Conservation (phyloP, 2,329 filamentous ascomycete species). For the Neopestalotiopsis rosae region DNA sequence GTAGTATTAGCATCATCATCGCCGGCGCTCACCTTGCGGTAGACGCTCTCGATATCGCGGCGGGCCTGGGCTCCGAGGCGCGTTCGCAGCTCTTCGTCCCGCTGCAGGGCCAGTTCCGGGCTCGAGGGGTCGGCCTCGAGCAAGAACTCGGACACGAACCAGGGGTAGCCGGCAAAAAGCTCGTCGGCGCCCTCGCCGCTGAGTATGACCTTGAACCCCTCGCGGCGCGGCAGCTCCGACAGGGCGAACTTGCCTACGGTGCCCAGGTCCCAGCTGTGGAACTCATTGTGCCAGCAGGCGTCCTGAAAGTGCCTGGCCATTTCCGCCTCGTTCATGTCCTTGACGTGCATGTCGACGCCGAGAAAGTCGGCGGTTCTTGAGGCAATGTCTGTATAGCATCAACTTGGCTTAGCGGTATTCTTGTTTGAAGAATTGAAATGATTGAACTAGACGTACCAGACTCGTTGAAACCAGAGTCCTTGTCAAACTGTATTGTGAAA, state of each 20-base stretch:
- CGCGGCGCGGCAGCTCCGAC: conserved; percentile 44
- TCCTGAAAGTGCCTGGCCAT: conserved; percentile 53
- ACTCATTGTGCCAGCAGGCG: conserved; percentile 47
- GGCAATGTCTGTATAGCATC: conserved; percentile 20
- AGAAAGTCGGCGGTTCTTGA: conserved; percentile 50
- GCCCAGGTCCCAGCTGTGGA: conserved; percentile 48
- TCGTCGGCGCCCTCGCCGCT: conserved; percentile 27
- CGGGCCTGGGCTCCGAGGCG: conserved; percentile 7
- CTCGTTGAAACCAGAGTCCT: conserved; percentile 55
- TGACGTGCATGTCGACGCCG: conserved; percentile 43
- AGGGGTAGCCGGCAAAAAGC: conserved; percentile 25
- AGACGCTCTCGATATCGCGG: neutral
- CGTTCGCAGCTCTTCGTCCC: conserved; percentile 16
- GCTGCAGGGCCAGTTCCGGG: conserved; percentile 19
- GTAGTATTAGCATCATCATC: too few relatives aligned
- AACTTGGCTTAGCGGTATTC: too few relatives aligned
- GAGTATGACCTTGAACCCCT: conserved; percentile 42
- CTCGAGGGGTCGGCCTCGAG: conserved; percentile 20
- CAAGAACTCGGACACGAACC: conserved; percentile 24
- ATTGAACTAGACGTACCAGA: conserved; percentile 31
- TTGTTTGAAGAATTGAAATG: neutral
- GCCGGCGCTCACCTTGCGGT: neutral
- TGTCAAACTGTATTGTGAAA: conserved; percentile 60
- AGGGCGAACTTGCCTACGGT: conserved; percentile 52
- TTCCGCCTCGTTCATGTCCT: conserved; percentile 32